Base-by-base conservation (phyloP, 164 flowering plant species). In the Kingdonia uniflora region DNA sequence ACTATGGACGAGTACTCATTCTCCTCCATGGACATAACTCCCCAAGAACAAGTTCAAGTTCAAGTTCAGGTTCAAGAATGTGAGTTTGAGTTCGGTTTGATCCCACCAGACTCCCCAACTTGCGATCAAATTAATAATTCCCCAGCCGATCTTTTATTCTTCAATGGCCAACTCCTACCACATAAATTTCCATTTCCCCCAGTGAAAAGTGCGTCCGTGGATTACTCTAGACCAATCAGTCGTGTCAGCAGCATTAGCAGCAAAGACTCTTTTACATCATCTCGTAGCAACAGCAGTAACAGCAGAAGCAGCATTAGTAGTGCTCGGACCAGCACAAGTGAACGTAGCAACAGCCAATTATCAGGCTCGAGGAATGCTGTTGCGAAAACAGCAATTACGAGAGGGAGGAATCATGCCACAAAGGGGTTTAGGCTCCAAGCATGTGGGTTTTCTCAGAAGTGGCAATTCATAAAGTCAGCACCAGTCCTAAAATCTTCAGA, bases 121-220 rank as follows among this genome's bases (percentile, higher is more conserved):
- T 42, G 17, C 16, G 77, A 72, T 49, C 62, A 68, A 5, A 45
- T 15, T 58, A 64, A 57, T 48, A 42, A 40, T 57, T 81, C 82
- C 1, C 86, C 83, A 0, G 94, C 94, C 1, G 94, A 82, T 58
- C 68, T 71, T 44, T 59, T 82, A 48, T 82, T 85, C 77, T 64
- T 50, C 72, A 85, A 85, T 33, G 94, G 94, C 22, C 54, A 59
- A 17, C 80, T 85, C 1, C 57, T 72, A 52, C 94, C 94, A 0
- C 88, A 82, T 57, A 49, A 68, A 2, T 85, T 82, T 41, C 82
- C 85, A 1, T 19, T 25, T 35, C 76, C 57, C 33, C 66, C 63
- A 13, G 12, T 16, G 12, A 58, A 39, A 39, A 23, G 23, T 26
- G n/a, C 14, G 6, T 23, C 29, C 21, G 21, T 41, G 17, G 26